Conservation (phyloP, 148 eudicot genomes). For the Euryodendron excelsum region DNA sequence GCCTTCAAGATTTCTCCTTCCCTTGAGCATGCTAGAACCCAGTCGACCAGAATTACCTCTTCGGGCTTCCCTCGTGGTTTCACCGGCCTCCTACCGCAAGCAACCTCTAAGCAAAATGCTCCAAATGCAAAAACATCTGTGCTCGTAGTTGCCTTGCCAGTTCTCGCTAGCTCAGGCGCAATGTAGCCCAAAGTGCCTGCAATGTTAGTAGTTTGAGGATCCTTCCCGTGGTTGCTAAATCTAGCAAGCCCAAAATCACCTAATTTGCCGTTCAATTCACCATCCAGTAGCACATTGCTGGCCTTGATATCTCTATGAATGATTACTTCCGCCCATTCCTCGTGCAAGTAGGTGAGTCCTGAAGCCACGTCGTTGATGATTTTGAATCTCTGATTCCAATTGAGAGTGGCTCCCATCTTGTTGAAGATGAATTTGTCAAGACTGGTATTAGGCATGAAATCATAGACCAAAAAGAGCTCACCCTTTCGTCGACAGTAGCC, state of each 20-base stretch:
- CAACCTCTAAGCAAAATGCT: background rate
- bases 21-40: background rate
- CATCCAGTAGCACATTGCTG: background rate
- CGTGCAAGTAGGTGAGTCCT: slow-evolving; percentile 4
- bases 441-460: slow-evolving; percentile 14
- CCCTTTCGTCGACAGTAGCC: slow-evolving; percentile 8
- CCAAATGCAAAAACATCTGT: background rate
- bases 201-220: background rate
- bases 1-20: background rate
- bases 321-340: slow-evolving; percentile 4
- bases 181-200: background rate
- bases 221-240: background rate
- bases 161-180: background rate
- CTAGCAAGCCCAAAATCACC: background rate
- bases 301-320: slow-evolving; percentile 9
- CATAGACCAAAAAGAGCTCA: slow-evolving; percentile 11
- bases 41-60: background rate
- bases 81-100: background rate
- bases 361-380: slow-evolving; percentile 4
- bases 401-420: background rate
- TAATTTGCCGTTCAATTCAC: background rate
- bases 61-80: background rate
- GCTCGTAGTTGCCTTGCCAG: background rate
- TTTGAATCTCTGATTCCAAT: background rate
- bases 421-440: background rate